These are phyloP conservation scores for Alternaria postmessia DNA, from an alignment of 2,329 filamentous ascomycete species.

Conservation along the genomic window DNA sequence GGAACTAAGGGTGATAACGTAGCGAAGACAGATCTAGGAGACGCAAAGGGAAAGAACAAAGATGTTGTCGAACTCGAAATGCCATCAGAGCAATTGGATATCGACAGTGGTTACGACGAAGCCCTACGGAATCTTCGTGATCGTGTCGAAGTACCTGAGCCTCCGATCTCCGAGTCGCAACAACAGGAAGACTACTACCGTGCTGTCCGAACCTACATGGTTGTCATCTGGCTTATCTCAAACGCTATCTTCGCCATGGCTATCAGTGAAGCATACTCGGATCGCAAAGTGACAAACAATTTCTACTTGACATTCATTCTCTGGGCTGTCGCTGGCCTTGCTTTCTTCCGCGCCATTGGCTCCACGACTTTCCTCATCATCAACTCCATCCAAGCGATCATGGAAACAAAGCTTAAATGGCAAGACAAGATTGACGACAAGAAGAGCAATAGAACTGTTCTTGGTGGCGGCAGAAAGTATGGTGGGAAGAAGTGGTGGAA, in stretches of 20 bases:
- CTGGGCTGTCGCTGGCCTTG: slow-evolving; percentile 86
- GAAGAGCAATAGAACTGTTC: slow-evolving; percentile 34
- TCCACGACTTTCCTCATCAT: slow-evolving; percentile 82
- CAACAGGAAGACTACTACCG: slow-evolving; percentile 99
- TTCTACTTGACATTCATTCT: slow-evolving; percentile 92
- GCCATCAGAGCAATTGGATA: slow-evolving; percentile 97
- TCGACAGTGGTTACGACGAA: slow-evolving; percentile 96
- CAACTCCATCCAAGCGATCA: slow-evolving; percentile 81
- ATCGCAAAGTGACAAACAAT: slow-evolving; percentile 77
- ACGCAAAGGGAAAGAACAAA: slow-evolving; percentile 76
- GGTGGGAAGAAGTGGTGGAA: slow-evolving; percentile 25
- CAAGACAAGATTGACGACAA: slow-evolving; percentile 46
- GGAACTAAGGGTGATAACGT: slow-evolving; percentile 99
- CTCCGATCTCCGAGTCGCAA: slow-evolving; percentile 74
- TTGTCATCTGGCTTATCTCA: slow-evolving; percentile 89
- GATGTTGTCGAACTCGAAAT: slow-evolving; percentile 93
- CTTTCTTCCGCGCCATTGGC: slow-evolving; percentile 87
- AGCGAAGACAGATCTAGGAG: slow-evolving; percentile 88
- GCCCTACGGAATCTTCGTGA: slow-evolving; percentile 95
- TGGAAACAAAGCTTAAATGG: slow-evolving; percentile 81
- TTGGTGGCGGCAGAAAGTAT: slow-evolving; percentile 38
- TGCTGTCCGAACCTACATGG: slow-evolving; percentile 96
- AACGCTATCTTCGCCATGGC: slow-evolving; percentile 95
- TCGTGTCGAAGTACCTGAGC: slow-evolving; percentile 78
- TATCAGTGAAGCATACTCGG: slow-evolving; percentile 83